Evolutionary conservation across 306 rosid species (phyloP).

Genomic region (Sicyos baderoa): DNA sequence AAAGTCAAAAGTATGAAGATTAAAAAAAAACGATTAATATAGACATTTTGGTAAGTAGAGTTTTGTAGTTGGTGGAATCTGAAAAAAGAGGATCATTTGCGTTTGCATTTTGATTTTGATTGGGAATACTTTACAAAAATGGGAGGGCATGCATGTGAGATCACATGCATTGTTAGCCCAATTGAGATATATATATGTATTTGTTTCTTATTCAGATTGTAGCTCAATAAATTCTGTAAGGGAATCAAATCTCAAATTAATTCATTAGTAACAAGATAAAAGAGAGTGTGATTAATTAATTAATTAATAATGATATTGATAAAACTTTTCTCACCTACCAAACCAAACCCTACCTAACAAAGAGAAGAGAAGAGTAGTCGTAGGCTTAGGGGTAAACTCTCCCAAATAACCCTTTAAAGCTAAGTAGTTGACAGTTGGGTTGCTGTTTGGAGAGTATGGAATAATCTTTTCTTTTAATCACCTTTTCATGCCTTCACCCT

Average conservation of each 20-base stretch:
- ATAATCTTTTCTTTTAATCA: not conserved
- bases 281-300: not conserved
- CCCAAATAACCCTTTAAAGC: not conserved
- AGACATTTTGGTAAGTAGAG: too few relatives aligned
- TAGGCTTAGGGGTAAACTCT: not conserved
- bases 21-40: too few relatives aligned
- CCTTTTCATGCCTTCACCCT: not conserved
- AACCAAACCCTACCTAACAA: not conserved
- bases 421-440: slow-evolving; percentile 2
- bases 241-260: too few relatives aligned
- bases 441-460: not conserved
- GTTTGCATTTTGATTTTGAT: not conserved
- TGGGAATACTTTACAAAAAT: not conserved
- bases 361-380: not conserved
- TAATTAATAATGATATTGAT: not conserved
- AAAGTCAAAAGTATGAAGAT: too few relatives aligned
- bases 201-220: not conserved
- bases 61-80: slow-evolving; percentile 6
- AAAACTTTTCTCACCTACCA: not conserved
- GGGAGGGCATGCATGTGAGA: slow-evolving; percentile 4
- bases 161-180: not conserved
- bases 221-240: not conserved
- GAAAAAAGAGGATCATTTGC: not conserved
- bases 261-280: too few relatives aligned
- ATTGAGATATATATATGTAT: too few relatives aligned